Evolutionary conservation across 2,329 filamentous ascomycete genomes (phyloP), one percentile per base, ranked within the genome.

Genomic region (Thelonectria olida): DNA sequence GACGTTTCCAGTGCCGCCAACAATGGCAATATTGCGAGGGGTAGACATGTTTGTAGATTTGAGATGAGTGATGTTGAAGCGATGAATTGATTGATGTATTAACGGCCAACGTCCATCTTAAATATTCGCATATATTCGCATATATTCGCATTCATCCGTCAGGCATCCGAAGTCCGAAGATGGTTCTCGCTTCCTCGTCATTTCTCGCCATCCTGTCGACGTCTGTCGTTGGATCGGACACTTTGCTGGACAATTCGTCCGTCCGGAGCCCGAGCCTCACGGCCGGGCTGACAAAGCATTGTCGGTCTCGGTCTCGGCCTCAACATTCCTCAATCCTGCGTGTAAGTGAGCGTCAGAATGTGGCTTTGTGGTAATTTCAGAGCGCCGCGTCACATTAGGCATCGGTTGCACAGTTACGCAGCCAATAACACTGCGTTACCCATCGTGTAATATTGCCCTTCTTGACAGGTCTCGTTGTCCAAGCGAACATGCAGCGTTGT

Each of bases 1-100:
- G 38, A 78, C 63, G 31, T 72, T 73, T 57, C 81, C 80, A 64
- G 75, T 72, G 54, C 75, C 75, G 48, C 73, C 71, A 54, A 69
- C 61, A 10, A 73, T 68, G 51, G 72, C 71, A 36, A 74, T 72
- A 27, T 73, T 75, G 41, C 69, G 70, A 13, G 44, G 36, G 34
- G 47, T 22, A 58, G 56, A 36, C 64, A 68, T 66, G 19, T 5
- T 41, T 31, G 28, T 31, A 12, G 38, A 13, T 22, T 25, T 53
- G 34, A 31, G 9, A 10, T 58, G 9, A 58, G 47, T 7, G 58
- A 59, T n/a, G 12, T 28, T 27, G 28, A 34, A 58, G 19, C 50
- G 51, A 36, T 57, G 22, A n/a, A 19, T 15, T n/a, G 13, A 41
- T 52, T 19, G 19, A 23, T n/a, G 3, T 10, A 25, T 15, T 10